phyloP scores from a whole-genome alignment of 768 basidiomycete species.

The Auricularia sp. region DNA sequence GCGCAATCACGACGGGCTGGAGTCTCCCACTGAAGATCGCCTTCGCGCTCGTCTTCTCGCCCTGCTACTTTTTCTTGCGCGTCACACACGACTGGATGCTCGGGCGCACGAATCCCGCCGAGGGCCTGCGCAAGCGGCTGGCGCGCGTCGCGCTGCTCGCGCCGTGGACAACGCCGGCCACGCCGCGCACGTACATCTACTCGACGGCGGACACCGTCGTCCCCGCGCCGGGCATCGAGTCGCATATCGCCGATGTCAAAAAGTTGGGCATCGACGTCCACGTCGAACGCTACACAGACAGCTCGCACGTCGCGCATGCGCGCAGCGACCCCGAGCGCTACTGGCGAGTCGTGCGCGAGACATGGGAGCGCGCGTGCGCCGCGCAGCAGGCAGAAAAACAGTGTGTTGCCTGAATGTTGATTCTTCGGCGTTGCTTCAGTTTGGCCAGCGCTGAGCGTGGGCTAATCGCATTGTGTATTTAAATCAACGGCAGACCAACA shows the following conservation, averaged over 20 bases:
- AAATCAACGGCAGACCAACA: too few relatives aligned
- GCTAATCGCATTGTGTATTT: too few relatives aligned
- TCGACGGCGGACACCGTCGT: slow-evolving; percentile 23
- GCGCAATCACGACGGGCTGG: too few relatives aligned
- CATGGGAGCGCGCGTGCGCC: slow-evolving; percentile 10
- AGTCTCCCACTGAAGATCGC: background rate
- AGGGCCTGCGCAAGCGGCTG: background rate
- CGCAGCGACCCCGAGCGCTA: slow-evolving; percentile 15
- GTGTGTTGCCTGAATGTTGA: background rate
- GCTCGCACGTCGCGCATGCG: slow-evolving; percentile 25
- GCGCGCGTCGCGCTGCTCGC: slow-evolving; percentile 10
- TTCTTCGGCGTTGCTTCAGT: background rate
- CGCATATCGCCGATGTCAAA: slow-evolving; percentile 18
- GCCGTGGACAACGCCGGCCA: slow-evolving; percentile 21
- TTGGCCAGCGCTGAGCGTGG: background rate
- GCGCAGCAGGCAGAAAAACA: background rate
- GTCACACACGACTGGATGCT: background rate
- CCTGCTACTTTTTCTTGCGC: background rate
- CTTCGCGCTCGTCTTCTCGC: background rate
- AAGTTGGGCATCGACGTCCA: slow-evolving; percentile 16
- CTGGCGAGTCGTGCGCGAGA: slow-evolving; percentile 11
- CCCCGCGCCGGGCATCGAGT: slow-evolving; percentile 18
- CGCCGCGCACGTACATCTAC: slow-evolving; percentile 28
- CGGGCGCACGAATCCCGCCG: background rate
- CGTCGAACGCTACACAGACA: slow-evolving; percentile 24